Evolutionary conservation across 768 basidiomycete species (phyloP).

Genomic region (Amanita subjunquillea): DNA sequence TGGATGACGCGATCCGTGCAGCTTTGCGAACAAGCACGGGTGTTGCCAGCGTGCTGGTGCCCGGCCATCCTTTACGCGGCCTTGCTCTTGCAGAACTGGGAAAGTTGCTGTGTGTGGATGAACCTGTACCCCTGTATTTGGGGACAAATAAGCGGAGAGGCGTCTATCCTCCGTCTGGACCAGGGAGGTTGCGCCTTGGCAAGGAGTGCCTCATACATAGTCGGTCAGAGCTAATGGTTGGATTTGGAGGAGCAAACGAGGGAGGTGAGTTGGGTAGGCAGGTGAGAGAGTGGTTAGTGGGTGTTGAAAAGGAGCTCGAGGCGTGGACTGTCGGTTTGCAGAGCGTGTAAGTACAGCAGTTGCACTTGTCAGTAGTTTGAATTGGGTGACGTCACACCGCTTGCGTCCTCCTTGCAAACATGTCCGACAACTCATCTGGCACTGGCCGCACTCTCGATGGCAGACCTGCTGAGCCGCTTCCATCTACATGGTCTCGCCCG

Average conservation of each 20-base stretch:
- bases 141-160: constrained; percentile 5
- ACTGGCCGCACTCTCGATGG: constrained; percentile 40
- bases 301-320: constrained; percentile 63
- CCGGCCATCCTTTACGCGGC: constrained; percentile 71
- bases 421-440: constrained; percentile 17
- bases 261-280: constrained; percentile 65
- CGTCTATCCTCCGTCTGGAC: constrained; percentile 59
- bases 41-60: constrained; percentile 37
- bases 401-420: constrained; percentile 13
- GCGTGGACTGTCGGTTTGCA: constrained; percentile 57
- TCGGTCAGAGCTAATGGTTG: constrained; percentile 48
- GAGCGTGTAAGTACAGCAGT: constrained; percentile 10
- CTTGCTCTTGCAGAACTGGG: constrained; percentile 72
- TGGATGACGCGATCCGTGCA: constrained; percentile 56
- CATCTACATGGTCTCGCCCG: constrained; percentile 33
- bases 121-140: constrained; percentile 35
- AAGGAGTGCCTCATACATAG: constrained; percentile 56
- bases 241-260: constrained; percentile 58
- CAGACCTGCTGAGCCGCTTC: constrained; percentile 35
- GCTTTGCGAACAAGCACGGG: constrained; percentile 47
- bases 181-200: constrained; percentile 51
- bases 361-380: no score
- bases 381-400: not conserved
- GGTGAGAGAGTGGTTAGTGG: constrained; percentile 47
- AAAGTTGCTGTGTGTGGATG: constrained; percentile 73